Percentiles rank a stretch among this genome's conserved stretches.
phyloP scores from a whole-genome alignment of 129 eudicot species.

The Pittosporum tobira region DNA sequence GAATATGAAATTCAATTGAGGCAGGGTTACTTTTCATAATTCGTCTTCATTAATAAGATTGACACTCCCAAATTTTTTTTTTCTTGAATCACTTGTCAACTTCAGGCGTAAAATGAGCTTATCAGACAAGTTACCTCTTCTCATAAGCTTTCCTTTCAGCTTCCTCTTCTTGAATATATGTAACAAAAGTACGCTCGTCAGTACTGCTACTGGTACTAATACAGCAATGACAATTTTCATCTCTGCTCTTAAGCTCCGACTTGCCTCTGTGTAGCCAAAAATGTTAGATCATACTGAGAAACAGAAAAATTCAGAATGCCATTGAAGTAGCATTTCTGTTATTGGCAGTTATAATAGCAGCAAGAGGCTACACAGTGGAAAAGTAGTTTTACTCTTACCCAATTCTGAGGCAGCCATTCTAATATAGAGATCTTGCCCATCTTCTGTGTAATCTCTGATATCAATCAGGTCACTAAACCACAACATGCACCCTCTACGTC shows the following conservation, averaged over 20 bases:
- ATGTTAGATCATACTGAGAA: background rate
- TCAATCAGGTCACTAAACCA: conserved; percentile 36
- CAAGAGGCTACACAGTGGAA: background rate
- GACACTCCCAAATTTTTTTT: too few species aligned
- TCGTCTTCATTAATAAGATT: too few species aligned
- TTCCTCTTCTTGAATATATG: background rate
- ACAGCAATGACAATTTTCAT: conserved; percentile 8
- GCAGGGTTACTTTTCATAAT: background rate
- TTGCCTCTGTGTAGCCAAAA: background rate
- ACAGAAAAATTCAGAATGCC: background rate
- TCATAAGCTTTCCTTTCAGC: background rate
- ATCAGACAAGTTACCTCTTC: background rate
- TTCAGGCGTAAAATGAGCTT: background rate
- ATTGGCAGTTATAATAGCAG: background rate
- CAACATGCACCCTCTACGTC: conserved; percentile 38
- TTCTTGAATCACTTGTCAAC: background rate
- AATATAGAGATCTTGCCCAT: conserved; percentile 11
- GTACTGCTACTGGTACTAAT: background rate
- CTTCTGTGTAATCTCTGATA: conserved; percentile 6
- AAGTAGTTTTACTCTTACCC: background rate
- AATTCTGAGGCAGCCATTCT: conserved; percentile 11
- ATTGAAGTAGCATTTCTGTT: background rate
- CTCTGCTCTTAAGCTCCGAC: background rate
- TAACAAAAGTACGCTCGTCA: background rate
- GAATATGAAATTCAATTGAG: background rate